Percentiles rank a stretch among this genome's conserved stretches.
Evolutionary conservation across 768 basidiomycete genomes (phyloP).

Genomic region (Ramaria sp.): DNA sequence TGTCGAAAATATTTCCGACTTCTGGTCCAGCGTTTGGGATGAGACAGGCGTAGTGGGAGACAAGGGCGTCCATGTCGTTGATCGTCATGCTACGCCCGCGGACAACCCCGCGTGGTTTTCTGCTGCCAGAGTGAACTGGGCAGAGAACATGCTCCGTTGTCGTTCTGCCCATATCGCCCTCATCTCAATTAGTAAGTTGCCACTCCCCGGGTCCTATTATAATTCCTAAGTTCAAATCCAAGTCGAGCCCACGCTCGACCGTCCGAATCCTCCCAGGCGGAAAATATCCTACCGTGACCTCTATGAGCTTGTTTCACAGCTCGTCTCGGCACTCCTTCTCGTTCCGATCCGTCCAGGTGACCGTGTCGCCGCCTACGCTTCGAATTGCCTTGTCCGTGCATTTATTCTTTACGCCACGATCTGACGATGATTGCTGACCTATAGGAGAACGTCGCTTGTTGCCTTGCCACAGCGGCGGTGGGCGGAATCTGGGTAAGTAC

Average conservation of each 20-base stretch:
- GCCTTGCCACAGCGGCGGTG: constrained; percentile 57
- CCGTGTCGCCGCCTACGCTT: constrained; percentile 67
- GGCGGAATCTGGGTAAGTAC: constrained; percentile 59
- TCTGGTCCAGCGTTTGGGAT: constrained; percentile 75
- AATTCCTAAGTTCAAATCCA: background rate
- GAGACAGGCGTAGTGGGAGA: constrained; percentile 46
- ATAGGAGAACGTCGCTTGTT: constrained; percentile 60
- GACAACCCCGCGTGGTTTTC: constrained; percentile 65
- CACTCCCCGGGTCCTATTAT: constrained; percentile 15
- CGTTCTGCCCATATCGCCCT: constrained; percentile 49
- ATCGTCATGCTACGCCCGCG: constrained; percentile 39
- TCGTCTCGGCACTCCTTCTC: constrained; percentile 45
- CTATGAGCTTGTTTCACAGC: constrained; percentile 42
- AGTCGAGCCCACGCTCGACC: constrained; percentile 54
- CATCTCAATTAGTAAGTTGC: constrained; percentile 54
- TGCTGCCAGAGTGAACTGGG: constrained; percentile 62
- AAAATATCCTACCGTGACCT: constrained; percentile 46
- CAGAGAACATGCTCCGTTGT: constrained; percentile 66
- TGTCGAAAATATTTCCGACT: constrained; percentile 41
- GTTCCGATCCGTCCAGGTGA: constrained; percentile 52
- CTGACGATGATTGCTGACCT: background rate
- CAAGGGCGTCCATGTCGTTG: constrained; percentile 52
- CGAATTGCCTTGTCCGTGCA: constrained; percentile 54
- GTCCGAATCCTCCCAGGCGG: constrained; percentile 33
- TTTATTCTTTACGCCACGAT: constrained; percentile 7